Percentiles rank a stretch among this genome's conserved stretches.
These are phyloP conservation scores for Aegilops umbellulata DNA, from an alignment of 176 grass and related monocot species.

Conservation along the genomic window DNA sequence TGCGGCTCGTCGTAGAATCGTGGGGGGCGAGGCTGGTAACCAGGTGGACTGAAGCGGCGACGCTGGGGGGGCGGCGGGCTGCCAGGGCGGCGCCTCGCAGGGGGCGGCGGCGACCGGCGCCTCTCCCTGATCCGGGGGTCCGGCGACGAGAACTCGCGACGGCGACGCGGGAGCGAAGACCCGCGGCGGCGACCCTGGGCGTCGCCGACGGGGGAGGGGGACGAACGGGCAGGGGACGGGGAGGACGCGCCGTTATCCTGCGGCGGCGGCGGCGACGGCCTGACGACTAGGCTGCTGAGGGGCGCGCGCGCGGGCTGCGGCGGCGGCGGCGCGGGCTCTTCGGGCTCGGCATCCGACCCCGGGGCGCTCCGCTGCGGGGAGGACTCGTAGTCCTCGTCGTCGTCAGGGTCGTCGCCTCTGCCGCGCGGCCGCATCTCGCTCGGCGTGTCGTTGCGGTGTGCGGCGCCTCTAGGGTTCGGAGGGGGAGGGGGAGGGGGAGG, in stretches of 20 bases:
- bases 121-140: constrained; percentile 28
- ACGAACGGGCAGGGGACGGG: not conserved
- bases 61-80: constrained; percentile 42
- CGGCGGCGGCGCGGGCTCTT: not conserved
- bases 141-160: constrained; percentile 32
- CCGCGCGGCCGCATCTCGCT: constrained; percentile 52
- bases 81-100: constrained; percentile 29
- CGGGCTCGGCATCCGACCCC: not conserved
- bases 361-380: constrained; percentile 12
- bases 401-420: constrained; percentile 38
- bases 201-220: constrained; percentile 3
- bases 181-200: constrained; percentile 12
- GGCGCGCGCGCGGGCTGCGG: constrained; percentile 18
- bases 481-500: not conserved
- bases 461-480: constrained; percentile 32
- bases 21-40: constrained; percentile 43
- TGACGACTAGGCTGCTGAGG: constrained; percentile 54
- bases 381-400: constrained; percentile 39
- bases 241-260: constrained; percentile 28
- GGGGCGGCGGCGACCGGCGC: constrained; percentile 32
- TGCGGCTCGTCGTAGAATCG: constrained; percentile 39
- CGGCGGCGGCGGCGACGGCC: constrained; percentile 8
- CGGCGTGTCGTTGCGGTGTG: not conserved
- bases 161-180: constrained; percentile 30
- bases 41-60: constrained; percentile 41